Evolutionary conservation across 2,329 filamentous ascomycete species (phyloP), one percentile per base, ranked within the genome.

Genomic region (Penicillium sp.): DNA sequence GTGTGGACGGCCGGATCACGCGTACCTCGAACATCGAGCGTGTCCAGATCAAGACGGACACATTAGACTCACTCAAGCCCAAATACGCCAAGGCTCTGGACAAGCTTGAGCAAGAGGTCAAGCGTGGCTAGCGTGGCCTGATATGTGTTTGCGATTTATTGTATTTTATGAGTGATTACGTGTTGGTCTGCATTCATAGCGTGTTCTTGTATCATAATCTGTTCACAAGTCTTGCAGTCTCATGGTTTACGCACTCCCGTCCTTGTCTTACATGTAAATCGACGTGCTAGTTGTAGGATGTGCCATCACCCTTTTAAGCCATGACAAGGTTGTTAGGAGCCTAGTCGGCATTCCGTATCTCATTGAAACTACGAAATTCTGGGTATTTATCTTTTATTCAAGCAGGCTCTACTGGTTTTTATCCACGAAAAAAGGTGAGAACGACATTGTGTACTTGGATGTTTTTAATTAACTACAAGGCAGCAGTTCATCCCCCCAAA

Each of bases 61-160:
- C 68, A 42, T 59, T 68, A 48, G 62, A 63, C 57, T 63, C 69
- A 29, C 51, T 74, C 19, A 68, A 72, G 60, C 59, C 62, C 12
- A 69, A 65, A 49, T 78, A 76, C 59, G 62, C 58, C 15, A 61
- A 62, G 44, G 74, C 75, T 6, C 51, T 78, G 57, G 70, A 73
- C n/a, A 60, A 65, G 31, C 66, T 78, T 17, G 75, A 75, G 61
- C 64, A 66, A 58, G 75, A 77, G 58, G 75, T 77, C 13, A 70
- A 67, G 53, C 49, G 55, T 29, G 49, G 49, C 13, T 57, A 53
- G 36, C 35, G 8, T 53, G 17, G 33, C 5, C 12, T 33, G 15
- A 47, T 10, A 13, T 41, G 9, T 48, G 27, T 33, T 29, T 43
- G 45, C 23, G 21, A 36, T 51, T 21, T 19, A 27, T 25, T 57